Evolutionary conservation across 805 yeast genomes (phyloP).

Genomic region (Clavispora carvajalis): DNA sequence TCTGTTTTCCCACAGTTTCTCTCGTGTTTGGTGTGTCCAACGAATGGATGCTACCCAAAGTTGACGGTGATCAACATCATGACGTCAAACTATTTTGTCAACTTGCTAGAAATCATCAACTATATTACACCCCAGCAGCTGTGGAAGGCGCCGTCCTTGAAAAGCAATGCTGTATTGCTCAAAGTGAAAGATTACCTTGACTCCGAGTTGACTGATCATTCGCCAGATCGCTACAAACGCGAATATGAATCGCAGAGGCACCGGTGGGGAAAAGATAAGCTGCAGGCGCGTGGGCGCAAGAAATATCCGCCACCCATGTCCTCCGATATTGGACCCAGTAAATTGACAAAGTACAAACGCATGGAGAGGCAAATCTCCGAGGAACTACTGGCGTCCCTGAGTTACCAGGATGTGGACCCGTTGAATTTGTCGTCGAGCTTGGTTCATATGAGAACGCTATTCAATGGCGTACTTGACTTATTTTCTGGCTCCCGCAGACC

Average conservation of each 20-base stretch:
- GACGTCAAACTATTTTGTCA: constrained; percentile 35
- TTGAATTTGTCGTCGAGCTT: constrained; percentile 24
- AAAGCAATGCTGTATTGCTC: constrained; percentile 18
- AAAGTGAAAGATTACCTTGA: constrained; percentile 26
- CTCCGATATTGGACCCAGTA: not conserved
- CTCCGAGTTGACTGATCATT: constrained; percentile 13
- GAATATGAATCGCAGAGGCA: not conserved
- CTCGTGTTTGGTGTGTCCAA: constrained; percentile 7
- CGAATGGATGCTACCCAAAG: constrained; percentile 16
- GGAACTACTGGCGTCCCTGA: constrained; percentile 23
- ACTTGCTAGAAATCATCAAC: constrained; percentile 33
- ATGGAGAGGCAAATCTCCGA: constrained; percentile 6
- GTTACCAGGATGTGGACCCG: constrained; percentile 23
- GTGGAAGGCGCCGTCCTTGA: constrained; percentile 34
- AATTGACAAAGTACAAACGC: constrained; percentile 4
- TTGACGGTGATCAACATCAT: constrained; percentile 34
- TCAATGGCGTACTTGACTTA: constrained; percentile 9
- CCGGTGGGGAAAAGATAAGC: not conserved
- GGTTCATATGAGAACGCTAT: constrained; percentile 15
- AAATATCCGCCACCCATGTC: not conserved
- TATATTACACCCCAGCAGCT: constrained; percentile 30
- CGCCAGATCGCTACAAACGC: not conserved
- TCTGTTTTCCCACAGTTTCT: constrained; percentile 22
- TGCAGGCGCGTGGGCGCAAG: not conserved
- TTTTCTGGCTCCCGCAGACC: not conserved